Percentiles rank a stretch among this genome's conserved stretches.
These are phyloP conservation scores for Mycosphaerella arachidis DNA, from an alignment of 2,329 filamentous ascomycete species.

Conservation along the genomic window DNA sequence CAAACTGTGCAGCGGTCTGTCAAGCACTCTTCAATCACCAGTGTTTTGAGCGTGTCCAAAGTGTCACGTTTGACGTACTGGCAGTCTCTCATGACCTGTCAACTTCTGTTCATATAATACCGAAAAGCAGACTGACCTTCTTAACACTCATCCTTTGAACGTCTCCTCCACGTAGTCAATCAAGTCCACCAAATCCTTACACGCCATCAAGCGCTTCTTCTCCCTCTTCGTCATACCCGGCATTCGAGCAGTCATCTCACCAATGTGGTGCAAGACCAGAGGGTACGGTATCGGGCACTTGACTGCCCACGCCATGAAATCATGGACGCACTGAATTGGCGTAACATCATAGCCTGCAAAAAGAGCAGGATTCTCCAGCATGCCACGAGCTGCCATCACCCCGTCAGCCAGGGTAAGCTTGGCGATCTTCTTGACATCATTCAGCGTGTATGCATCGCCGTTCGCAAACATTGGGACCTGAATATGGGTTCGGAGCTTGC, in stretches of 20 bases:
- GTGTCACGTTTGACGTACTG: too few relatives aligned
- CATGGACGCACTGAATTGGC: constrained; percentile 59
- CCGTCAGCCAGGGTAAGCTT: constrained; percentile 38
- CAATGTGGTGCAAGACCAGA: constrained; percentile 61
- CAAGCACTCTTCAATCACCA: background rate
- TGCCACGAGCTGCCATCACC: constrained; percentile 66
- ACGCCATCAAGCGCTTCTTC: constrained; percentile 28
- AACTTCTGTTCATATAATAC: too few relatives aligned
- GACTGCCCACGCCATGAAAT: constrained; percentile 57
- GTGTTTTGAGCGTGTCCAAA: background rate
- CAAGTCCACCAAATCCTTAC: constrained; percentile 32
- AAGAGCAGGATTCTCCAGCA: constrained; percentile 63
- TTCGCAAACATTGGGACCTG: constrained; percentile 62
- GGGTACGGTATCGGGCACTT: constrained; percentile 58
- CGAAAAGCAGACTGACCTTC: too few relatives aligned
- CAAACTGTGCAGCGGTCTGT: background rate
- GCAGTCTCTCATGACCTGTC: too few relatives aligned
- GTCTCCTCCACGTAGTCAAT: constrained; percentile 32
- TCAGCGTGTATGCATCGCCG: constrained; percentile 62
- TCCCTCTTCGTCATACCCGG: constrained; percentile 50
- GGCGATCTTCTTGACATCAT: constrained; percentile 33
- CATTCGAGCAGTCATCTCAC: constrained; percentile 60
- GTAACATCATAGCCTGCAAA: constrained; percentile 56
- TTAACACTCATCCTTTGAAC: constrained; percentile 5
- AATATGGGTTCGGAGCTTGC: constrained; percentile 48